Base-by-base conservation (phyloP, 305 asterid genomes). In the Petunia hybrid region DNA sequence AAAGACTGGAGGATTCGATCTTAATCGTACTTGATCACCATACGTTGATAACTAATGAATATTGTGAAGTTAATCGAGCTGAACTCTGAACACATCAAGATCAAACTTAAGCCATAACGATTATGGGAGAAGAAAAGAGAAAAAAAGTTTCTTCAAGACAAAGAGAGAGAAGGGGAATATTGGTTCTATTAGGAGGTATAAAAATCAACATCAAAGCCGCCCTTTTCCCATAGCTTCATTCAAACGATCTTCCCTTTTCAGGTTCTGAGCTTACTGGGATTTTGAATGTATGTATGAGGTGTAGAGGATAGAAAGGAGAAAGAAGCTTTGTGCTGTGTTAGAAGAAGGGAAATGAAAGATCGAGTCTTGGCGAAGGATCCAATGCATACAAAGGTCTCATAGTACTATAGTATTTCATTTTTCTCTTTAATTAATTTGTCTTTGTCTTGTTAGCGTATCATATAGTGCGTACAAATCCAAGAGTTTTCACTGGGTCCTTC, bases 351-450 rank as follows among this genome's bases (percentile, higher is more conserved):
- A 69, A 61, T 9, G 64, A 35, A 63, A 63, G 38, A 31, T 42
- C 35, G 45, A 13, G 62, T 3, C 16, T 75, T 48, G 84, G 80
- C 45, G 83, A 73, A 79, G 83, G 77, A 79, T 62, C 85, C 83
- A 76, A 83, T 83, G 83, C 80, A 48, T 76, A n/a, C 53, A 42
- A 79, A 82, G 35, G 35, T n/a, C n/a, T 70, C 7, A 0, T 51
- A 35, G 31, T 22, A 22, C 31, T 70, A 45, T 48, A 10, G 59
- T 43, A 71, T 71, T 22, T 70, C 60, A 41, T 68, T 70, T 70
- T 9, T 9, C 5, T 5, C 8, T 22, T 22, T 22, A 22, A 22
- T 22, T 22, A 22, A 22, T 22, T 22, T 5, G 45, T 71, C 45
- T 71, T 31, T 71, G 12, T 71, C 78, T 0, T 46, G 5, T 13